These are phyloP conservation scores for Beta vulgaris DNA, from an alignment of 148 eudicot species.

Conservation along the genomic window DNA sequence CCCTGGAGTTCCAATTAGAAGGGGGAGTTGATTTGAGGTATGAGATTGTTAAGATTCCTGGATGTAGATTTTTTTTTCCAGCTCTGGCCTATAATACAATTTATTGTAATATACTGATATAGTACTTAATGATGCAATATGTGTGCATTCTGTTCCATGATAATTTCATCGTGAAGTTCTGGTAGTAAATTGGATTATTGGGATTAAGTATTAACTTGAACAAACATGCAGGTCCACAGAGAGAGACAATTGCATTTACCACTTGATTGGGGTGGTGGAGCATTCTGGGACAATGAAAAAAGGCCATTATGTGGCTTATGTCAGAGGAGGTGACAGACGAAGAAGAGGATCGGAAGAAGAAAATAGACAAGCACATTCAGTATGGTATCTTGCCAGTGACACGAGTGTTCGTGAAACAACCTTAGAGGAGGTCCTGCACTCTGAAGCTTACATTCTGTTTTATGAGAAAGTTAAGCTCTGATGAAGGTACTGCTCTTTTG, in stretches of 20 bases:
- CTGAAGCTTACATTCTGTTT: conserved; percentile 82
- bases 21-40: background rate
- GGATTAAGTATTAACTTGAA: background rate
- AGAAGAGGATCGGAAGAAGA: conserved; percentile 30
- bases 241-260: conserved; percentile 42
- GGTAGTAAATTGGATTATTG: background rate
- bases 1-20: background rate
- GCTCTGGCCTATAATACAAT: too few relatives aligned
- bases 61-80: too few relatives aligned
- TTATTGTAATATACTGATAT: background rate
- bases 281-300: conserved; percentile 82
- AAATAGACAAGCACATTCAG: conserved; percentile 27
- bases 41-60: too few relatives aligned
- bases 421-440: conserved; percentile 65
- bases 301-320: conserved; percentile 86
- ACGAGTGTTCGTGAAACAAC: conserved; percentile 55
- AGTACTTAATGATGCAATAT: background rate
- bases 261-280: conserved; percentile 77
- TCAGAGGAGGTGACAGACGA: conserved; percentile 47
- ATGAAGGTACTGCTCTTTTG: conserved; percentile 40
- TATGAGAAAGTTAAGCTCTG: conserved; percentile 46
- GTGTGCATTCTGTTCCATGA: background rate
- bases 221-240: conserved; percentile 48
- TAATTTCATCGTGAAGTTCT: background rate
- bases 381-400: conserved; percentile 86